Percentiles rank a stretch among this genome's conserved stretches.
phyloP scores from a whole-genome alignment of 441 rosid genomes.

The Eruca vesicaria region DNA sequence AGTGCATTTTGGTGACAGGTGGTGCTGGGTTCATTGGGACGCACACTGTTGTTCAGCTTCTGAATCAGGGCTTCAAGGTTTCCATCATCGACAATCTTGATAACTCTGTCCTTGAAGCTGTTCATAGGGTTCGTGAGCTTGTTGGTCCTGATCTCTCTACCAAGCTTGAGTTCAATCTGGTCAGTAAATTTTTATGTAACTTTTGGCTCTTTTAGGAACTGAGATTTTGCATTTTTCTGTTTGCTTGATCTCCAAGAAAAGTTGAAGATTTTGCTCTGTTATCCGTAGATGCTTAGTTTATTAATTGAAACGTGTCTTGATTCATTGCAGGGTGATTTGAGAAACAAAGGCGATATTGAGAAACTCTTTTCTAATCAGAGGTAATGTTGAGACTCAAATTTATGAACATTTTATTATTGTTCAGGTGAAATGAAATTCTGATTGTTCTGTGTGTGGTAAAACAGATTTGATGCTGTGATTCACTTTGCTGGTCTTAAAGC shows the following conservation, averaged over 20 bases:
- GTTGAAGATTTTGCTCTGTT: neutral
- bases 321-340: conserved; percentile 56
- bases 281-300: neutral
- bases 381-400: conserved; percentile 28
- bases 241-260: neutral
- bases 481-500: conserved; percentile 76
- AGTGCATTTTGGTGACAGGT: conserved; percentile 60
- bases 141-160: conserved; percentile 58
- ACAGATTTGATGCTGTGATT: conserved; percentile 65
- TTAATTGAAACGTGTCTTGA: neutral
- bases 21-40: conserved; percentile 77
- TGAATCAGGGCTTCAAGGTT: conserved; percentile 53
- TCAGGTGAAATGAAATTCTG: neutral
- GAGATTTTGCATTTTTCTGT: neutral
- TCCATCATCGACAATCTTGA: conserved; percentile 60
- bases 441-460: neutral
- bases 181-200: conserved; percentile 13
- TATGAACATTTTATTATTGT: neutral
- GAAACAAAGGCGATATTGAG: conserved; percentile 60
- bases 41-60: conserved; percentile 63
- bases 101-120: conserved; percentile 54
- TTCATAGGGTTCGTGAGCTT: conserved; percentile 53
- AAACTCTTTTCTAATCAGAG: conserved; percentile 51
- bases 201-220: neutral
- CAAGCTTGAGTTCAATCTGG: conserved; percentile 53